Evolutionary conservation across 768 basidiomycete genomes (phyloP), one percentile per base, ranked within the genome.

Genomic region (Serpula lacrymans): DNA sequence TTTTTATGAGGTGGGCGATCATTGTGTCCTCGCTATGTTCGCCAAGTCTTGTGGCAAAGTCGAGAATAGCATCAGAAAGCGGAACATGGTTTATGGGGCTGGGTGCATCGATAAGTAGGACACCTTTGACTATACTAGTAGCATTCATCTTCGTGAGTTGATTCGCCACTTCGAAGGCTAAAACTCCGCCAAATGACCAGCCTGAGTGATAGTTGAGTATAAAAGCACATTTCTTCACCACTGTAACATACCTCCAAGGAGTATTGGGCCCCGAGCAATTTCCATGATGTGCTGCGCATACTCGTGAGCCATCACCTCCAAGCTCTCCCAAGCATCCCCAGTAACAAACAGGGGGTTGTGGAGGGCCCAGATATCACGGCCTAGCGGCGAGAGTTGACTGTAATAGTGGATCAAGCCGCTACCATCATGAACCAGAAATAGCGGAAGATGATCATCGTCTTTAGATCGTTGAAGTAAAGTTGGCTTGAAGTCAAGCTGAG

Each of bases 181-280:
- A 75, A 4, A 85, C 77, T 2, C 84, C 85, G 10, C 85, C 85
- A 47, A 88, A 84, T 2, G 85, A 88, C 84, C 84, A 88, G 0
- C 85, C 85, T 87, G 39, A 23, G 42, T 5, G 44, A 29, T 21
- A 4, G 16, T 45, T 22, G 28, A 34, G 17, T 17, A 38, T 16
- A 29, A 31, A 28, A 18, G 30, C 12, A 35, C n/a, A 30, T n/a
- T n/a, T n/a, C 25, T 18, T 25, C 3, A 18, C n/a, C n/a, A n/a
- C n/a, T n/a, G 22, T 50, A n/a, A 42, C 69, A 39, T 45, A 81
- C 84, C 84, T 56, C 84, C 83, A 2, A 86, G 52, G 0, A 83
- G 55, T 11, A 83, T 48, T 4, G 68, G 63, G 4, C 64, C 71
- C 5, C 54, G 38, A 3, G 59, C 55, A 11, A 64, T 55, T 10